Evolutionary conservation across 371 early-diverging fungal genomes (phyloP), one percentile per base, ranked within the genome.

Genomic region (Paramicrosporidium saccamoebae): DNA sequence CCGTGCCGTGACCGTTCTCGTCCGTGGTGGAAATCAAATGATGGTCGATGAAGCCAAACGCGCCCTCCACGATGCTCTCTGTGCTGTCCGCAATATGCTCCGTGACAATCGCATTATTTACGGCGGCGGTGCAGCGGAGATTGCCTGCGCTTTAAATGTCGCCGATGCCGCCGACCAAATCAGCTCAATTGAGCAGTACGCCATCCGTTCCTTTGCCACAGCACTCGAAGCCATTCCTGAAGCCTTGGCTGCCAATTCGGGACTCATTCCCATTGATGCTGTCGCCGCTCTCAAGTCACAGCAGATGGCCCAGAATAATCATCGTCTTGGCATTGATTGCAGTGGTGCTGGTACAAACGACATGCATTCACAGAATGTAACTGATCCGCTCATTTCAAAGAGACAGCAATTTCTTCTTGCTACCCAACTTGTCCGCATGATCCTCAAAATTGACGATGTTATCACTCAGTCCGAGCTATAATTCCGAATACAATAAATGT

Each of bases 21-120:
- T 96, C 14, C 65, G 96, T 30, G 98, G 98, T 34, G 88, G 88
- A 30, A 98, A 86, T 58, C 79, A 96, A 44, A 88, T 92, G 84
- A 84, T 94, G 27, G 84, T 98, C 33, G 98, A 95, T 43, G 99
- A 99, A 47, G 94, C 96, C 35, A 88, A 96, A 55, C 67, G 99
- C 26, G 77, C 82, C 25, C 57, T 98, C 17, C 84, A 84, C 39
- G 99, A 99, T 48, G 98, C 97, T 17, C 74, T 99, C 34, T 96
- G 95, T 41, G 95, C 88, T 24, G 94, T 94, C 14, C 73, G 98
- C 36, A 99, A 96, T 47, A 50, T 99, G 32, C 61, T 95, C 18
- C 55, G 63, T 24, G 81, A 90, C 45, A 81, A 78, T 55, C 74
- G 82, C 31, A 77, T 98, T 19, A 94, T 98, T 3, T 95, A 96